Evolutionary conservation across 163 green algal species (phyloP).

Genomic region (Scenedesmus sp.): DNA sequence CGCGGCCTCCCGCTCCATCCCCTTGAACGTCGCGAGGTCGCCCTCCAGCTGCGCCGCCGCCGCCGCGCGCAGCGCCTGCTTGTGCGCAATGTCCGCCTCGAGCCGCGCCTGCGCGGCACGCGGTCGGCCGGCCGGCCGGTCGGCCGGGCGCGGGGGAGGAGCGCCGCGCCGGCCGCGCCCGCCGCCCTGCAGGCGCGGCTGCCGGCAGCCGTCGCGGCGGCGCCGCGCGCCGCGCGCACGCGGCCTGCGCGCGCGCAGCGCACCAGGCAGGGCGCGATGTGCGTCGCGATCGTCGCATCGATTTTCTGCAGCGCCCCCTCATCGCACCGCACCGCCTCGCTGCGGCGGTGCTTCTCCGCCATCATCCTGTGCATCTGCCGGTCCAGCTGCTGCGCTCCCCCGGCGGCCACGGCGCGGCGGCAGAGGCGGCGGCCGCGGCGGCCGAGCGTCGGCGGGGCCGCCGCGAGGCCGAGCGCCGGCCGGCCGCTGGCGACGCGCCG

Average conservation of each 20-base stretch:
- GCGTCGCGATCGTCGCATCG: slow-evolving; percentile 48
- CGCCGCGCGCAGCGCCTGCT: slow-evolving; percentile 27
- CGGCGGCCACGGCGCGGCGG: too few species aligned
- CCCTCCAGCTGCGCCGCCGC: slow-evolving; percentile 12
- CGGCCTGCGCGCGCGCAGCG: background rate
- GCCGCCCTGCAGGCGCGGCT: background rate
- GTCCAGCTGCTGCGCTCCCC: slow-evolving; percentile 55
- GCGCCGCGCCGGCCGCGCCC: background rate
- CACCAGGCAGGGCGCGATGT: slow-evolving; percentile 58
- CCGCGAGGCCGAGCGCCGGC: background rate
- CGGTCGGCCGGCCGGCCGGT: background rate
- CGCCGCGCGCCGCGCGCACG: background rate
- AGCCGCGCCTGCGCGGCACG: slow-evolving; percentile 2
- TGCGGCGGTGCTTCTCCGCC: slow-evolving; percentile 41
- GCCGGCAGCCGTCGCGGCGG: background rate
- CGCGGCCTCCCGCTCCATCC: slow-evolving; percentile 34
- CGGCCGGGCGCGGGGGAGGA: background rate
- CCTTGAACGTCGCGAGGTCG: slow-evolving; percentile 26
- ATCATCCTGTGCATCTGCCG: slow-evolving; percentile 62
- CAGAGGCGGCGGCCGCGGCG: background rate
- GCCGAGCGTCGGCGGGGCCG: background rate
- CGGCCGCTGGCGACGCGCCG: too few species aligned
- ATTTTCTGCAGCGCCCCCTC: slow-evolving; percentile 46
- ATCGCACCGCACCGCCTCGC: slow-evolving; percentile 45
- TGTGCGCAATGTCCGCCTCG: slow-evolving; percentile 21